These are phyloP conservation scores for Plasmodium vivax DNA, from an alignment of 169 alveolate species.

Conservation along the genomic window DNA sequence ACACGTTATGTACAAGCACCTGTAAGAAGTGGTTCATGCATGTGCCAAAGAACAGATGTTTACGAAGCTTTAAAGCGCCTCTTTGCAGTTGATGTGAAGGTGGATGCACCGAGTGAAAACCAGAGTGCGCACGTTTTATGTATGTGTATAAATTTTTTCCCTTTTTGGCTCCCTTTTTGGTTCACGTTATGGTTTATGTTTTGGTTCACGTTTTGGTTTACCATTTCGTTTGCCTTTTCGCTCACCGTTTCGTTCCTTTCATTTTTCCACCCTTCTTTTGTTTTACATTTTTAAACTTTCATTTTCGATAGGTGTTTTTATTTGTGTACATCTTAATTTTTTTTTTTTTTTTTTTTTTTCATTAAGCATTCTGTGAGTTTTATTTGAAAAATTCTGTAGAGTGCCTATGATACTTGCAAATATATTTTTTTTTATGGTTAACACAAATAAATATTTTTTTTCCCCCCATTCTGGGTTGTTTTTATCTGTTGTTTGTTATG, in stretches of 20 bases:
- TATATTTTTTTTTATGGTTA: slow-evolving; percentile 26
- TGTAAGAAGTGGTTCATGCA: not conserved
- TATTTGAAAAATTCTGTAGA: slow-evolving; percentile 50
- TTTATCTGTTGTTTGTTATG: not conserved
- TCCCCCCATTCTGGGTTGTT: not conserved
- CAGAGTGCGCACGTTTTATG: not conserved
- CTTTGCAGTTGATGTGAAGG: not conserved
- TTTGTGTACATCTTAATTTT: slow-evolving; percentile 2
- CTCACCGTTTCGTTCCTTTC: not conserved
- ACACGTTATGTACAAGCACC: not conserved
- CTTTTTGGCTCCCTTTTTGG: not conserved
- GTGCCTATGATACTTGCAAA: slow-evolving; percentile 17
- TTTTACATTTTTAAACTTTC: slow-evolving; percentile 16
- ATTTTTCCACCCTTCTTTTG: not conserved
- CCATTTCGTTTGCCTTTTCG: not conserved
- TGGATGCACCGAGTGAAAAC: not conserved
- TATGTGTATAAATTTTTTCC: not conserved
- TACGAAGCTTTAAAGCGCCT: not conserved
- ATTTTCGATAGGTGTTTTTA: slow-evolving; percentile 6
- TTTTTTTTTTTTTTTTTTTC: slow-evolving; percentile 4
- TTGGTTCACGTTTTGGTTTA: not conserved
- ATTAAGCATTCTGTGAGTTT: not conserved
- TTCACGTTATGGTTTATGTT: not conserved
- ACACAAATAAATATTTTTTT: not conserved
- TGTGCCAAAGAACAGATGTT: not conserved